Percentiles rank a stretch among this genome's conserved stretches.
Conservation (phyloP, 2,329 filamentous ascomycete species). For the Metarhizium robertsii region DNA sequence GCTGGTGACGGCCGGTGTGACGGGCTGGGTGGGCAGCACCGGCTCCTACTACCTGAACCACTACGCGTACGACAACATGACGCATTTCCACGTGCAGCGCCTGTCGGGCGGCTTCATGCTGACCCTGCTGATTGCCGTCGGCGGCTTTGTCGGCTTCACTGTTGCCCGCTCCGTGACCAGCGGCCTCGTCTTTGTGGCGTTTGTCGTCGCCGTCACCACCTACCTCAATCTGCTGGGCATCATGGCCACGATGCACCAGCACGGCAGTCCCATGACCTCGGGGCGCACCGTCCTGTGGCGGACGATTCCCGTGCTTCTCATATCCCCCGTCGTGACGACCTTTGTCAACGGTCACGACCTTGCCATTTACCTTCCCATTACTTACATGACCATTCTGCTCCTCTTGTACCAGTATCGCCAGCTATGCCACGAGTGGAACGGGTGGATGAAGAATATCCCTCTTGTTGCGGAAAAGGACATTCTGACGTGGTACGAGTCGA, state of each 20-base stretch:
- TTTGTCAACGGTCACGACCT: slow-evolving; percentile 43
- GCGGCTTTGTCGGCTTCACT: slow-evolving; percentile 41
- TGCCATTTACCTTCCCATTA: slow-evolving; percentile 43
- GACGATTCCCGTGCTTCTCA: slow-evolving; percentile 44
- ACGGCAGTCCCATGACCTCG: slow-evolving; percentile 45
- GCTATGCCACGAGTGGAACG: slow-evolving; percentile 48
- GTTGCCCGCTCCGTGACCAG: slow-evolving; percentile 29
- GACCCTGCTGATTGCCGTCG: slow-evolving; percentile 25
- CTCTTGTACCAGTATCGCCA: slow-evolving; percentile 43
- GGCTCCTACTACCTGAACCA: slow-evolving; percentile 49
- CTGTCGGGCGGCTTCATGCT: slow-evolving; percentile 39
- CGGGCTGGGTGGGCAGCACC: slow-evolving; percentile 53
- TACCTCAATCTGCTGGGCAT: slow-evolving; percentile 49
- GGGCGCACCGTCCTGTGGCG: slow-evolving; percentile 45
- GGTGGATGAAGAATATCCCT: slow-evolving; percentile 43
- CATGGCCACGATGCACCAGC: slow-evolving; percentile 44
- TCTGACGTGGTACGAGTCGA: slow-evolving; percentile 36
- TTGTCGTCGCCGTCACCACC: slow-evolving; percentile 46
- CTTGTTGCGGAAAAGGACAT: slow-evolving; percentile 39
- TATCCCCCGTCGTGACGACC: slow-evolving; percentile 47
- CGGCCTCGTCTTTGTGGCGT: slow-evolving; percentile 50
- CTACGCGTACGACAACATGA: slow-evolving; percentile 30
- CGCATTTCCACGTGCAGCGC: slow-evolving; percentile 30
- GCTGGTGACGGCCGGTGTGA: slow-evolving; percentile 49
- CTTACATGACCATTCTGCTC: slow-evolving; percentile 41